Evolutionary conservation across 169 alveolate species (phyloP).

Genomic region (Plasmodium billcollinsi): DNA sequence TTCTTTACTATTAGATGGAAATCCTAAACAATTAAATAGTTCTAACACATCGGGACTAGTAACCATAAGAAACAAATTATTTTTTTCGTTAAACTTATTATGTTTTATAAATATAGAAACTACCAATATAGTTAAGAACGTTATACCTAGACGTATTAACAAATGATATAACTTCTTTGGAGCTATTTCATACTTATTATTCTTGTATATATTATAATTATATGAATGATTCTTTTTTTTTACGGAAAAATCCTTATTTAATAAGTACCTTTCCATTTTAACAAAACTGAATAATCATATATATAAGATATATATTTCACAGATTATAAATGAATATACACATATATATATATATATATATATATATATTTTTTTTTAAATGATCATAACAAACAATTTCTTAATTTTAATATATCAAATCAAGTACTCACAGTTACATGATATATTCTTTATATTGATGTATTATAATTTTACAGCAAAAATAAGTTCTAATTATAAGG

Average conservation of each 20-base stretch:
- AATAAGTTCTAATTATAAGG: too few species aligned
- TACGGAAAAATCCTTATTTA: slow-evolving; percentile 2
- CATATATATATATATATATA: too few species aligned
- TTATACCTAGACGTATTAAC: slow-evolving; percentile 41
- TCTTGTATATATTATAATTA: background rate
- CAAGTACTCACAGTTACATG: too few species aligned
- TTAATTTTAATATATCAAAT: too few species aligned
- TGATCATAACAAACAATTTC: too few species aligned
- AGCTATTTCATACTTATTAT: slow-evolving; percentile 32
- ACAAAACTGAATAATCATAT: background rate
- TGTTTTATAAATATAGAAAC: slow-evolving; percentile 31
- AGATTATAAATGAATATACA: too few species aligned
- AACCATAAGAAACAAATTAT: background rate
- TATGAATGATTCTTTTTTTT: background rate
- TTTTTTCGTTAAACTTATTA: slow-evolving; percentile 23
- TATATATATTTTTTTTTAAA: too few species aligned
- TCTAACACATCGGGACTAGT: slow-evolving; percentile 15
- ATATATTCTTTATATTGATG: too few species aligned
- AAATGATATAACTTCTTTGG: slow-evolving; percentile 23
- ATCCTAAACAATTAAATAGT: slow-evolving; percentile 45
- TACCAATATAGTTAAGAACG: slow-evolving; percentile 37
- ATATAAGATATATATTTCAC: background rate
- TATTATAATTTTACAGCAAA: too few species aligned
- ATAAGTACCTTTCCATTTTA: slow-evolving; percentile 29
- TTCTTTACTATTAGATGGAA: slow-evolving; percentile 71